phyloP scores from a whole-genome alignment of 139 green algal genomes.

The Yamagishiella unicocca region DNA sequence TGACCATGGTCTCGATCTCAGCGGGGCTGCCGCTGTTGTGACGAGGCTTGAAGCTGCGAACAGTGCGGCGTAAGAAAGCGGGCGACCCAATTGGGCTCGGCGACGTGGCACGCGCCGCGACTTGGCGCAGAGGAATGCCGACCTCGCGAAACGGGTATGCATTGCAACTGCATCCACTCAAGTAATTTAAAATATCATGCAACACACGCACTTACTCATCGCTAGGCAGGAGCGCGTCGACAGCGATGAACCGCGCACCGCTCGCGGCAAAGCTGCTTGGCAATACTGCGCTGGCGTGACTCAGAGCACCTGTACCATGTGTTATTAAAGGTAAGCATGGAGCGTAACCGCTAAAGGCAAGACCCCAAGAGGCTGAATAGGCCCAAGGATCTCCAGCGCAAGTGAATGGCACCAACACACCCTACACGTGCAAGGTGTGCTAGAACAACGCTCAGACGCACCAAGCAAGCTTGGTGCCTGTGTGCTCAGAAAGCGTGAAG shows the following conservation, averaged over 20 bases:
- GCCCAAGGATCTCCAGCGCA: slow-evolving; percentile 7
- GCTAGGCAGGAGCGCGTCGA: slow-evolving; percentile 79
- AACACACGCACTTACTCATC: slow-evolving; percentile 85
- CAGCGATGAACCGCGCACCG: slow-evolving; percentile 76
- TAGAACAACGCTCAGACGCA: background rate
- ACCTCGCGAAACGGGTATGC: too few relatives aligned
- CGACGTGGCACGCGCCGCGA: background rate
- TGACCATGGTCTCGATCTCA: slow-evolving; percentile 91
- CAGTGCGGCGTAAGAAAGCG: background rate
- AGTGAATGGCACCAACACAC: slow-evolving; percentile 1
- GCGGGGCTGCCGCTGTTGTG: slow-evolving; percentile 92
- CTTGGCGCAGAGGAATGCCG: too few relatives aligned
- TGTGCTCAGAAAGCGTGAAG: background rate
- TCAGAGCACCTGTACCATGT: slow-evolving; percentile 7
- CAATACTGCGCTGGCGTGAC: background rate
- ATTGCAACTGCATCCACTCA: too few relatives aligned
- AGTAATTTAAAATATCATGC: too few relatives aligned
- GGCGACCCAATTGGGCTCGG: background rate
- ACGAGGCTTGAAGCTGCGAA: slow-evolving; percentile 91
- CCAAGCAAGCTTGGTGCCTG: slow-evolving; percentile 2
- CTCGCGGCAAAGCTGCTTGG: slow-evolving; percentile 47
- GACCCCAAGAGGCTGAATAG: background rate
- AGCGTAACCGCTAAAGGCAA: too few relatives aligned
- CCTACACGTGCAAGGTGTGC: background rate
- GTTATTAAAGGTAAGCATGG: background rate